Evolutionary conservation across 2,329 filamentous ascomycete species (phyloP).

Genomic region (Alternaria consortialis): DNA sequence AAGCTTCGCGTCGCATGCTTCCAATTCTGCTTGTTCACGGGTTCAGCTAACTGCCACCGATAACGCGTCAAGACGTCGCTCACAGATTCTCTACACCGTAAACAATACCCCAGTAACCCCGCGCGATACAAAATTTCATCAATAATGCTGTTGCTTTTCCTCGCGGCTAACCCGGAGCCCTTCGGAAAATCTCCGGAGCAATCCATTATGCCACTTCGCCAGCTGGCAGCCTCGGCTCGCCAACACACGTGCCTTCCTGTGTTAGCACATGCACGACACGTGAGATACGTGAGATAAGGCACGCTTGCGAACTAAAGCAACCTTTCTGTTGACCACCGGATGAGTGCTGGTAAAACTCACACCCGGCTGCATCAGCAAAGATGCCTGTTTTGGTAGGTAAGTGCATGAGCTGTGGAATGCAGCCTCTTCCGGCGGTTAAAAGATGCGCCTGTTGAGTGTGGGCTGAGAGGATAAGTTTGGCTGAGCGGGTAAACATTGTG

Average conservation of each 20-base stretch:
- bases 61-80: not conserved
- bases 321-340: slow-evolving; percentile 1
- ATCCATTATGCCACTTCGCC: not conserved
- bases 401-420: slow-evolving; percentile 6
- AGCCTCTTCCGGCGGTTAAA: slow-evolving; percentile 22
- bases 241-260: not conserved
- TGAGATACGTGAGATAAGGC: not conserved
- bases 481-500: not conserved
- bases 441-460: slow-evolving; percentile 3
- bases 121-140: not conserved
- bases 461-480: not conserved
- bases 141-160: not conserved
- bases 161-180: not conserved
- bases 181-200: slow-evolving; percentile 1
- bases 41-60: not conserved
- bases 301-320: not conserved
- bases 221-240: slow-evolving; percentile 1
- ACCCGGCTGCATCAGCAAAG: slow-evolving; percentile 2
- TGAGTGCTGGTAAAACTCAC: slow-evolving; percentile 10
- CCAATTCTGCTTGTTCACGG: not conserved
- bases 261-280: not conserved
- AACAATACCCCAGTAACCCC: not conserved
- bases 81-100: not conserved
- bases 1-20: not conserved
- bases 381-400: slow-evolving; percentile 14